Evolutionary conservation across 441 rosid species (phyloP), one percentile per base, ranked within the genome.

Genomic region (Hura crepitans): DNA sequence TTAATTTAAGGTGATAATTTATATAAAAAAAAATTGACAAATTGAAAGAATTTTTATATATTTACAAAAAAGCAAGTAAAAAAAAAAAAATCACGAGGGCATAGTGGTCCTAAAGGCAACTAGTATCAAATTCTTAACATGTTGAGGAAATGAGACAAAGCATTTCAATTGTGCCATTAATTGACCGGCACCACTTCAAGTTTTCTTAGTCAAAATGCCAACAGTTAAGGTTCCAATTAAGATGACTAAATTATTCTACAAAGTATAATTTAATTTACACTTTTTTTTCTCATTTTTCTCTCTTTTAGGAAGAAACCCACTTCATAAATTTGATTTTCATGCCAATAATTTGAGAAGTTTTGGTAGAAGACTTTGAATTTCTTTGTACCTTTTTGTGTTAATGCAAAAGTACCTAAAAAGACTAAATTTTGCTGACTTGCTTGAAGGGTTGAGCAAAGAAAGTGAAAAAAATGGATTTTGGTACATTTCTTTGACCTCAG

Each of bases 101-200:
- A 28, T 0, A 20, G 72, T 57, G 72, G 64, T 57, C 72, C 65
- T 57, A 13, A 20, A 45, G 56, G n/a, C 20, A 37, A 28, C 6
- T 30, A 2, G 20, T 45, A 5, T 35, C 39, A 35, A 35, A 35
- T 35, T 35, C 39, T 35, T 35, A 1, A 35, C 57, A 53, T 20
- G 22, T 22, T 22, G 27, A 18, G 9, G 23, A 53, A 53, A 39
- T 12, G 25, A 55, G 25, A 61, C 75, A 55, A 55, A n/a, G n/a
- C 54, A 63, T 23, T 22, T 47, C 18, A 4, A 56, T 25, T 31
- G 23, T 49, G 71, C 71, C 71, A 49, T 59, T 20, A 51, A 37
- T 59, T 54, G 70, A 57, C 50, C 20, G 65, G 65, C 58, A 65
- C 39, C 27, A 31, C 31, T 30, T 17, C 28, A 6, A 23, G 43